Base-by-base conservation (phyloP, 2,329 filamentous ascomycete species). In the Cladosporium sp. region DNA sequence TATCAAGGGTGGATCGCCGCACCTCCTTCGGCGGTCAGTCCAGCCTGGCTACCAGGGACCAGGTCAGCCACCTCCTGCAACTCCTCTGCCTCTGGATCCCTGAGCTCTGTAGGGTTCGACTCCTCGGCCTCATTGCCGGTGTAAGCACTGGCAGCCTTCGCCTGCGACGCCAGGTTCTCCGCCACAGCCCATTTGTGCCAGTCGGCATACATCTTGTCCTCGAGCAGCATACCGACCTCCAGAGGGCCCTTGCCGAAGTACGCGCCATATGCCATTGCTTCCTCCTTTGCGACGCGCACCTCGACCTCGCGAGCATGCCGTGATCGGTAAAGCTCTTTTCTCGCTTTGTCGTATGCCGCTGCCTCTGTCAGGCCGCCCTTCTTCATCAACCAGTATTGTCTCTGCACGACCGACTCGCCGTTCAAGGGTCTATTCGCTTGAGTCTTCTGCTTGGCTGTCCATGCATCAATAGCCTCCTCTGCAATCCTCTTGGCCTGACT, bases 291-390 rank as follows among this genome's bases (percentile, higher is more conserved):
- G 53, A 99, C 80, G 60, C 91, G 84, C 59, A 82, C 79, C 72
- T 92, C 84, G 42, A 96, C 80, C 58, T 96, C 90, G 61, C 95
- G 84, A 53, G 83, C 77, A 61, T 95, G 86, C 53, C 93, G 86
- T 56, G 92, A 72, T 40, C 79, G 75, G 73, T 99, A 99, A 71
- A 97, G 96, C 68, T 99, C 92, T 58, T 85, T 85, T 53, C 93
- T 87, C 7, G 88, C 90, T 50, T 77, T 74, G 70, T 97, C 92
- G 74, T 99, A 99, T 27, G 93, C 90, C 58, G 80, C 69, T 36
- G 78, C 75, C 65, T 80, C 40, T 17, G 52, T 52, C 47, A 64
- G 36, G 13, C 57, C 56, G 32, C 50, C 53, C 30, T 61, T 55
- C 48, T 87, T 71, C 74, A 96, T 88, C 54, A 97, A 79, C 80